Percentiles rank a stretch among this genome's conserved stretches.
Conservation (phyloP, 352 stramenopile genomes). For the Phytophthora sansomeana region DNA sequence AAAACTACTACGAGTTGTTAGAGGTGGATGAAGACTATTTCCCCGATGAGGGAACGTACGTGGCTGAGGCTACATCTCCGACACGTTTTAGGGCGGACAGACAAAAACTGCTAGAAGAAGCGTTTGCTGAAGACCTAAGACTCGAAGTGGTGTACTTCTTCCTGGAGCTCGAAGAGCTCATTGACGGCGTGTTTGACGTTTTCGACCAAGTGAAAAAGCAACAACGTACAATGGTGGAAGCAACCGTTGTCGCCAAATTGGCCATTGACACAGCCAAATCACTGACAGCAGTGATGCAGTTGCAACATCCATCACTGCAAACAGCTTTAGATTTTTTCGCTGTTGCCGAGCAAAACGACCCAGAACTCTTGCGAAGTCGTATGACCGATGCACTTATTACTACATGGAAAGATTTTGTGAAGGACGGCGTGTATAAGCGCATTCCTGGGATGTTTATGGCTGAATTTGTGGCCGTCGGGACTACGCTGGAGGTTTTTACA, state of each 20-base stretch:
- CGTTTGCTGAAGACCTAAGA: constrained; percentile 29
- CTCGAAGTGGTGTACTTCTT: constrained; percentile 30
- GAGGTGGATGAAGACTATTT: constrained; percentile 24
- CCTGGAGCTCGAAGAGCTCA: constrained; percentile 33
- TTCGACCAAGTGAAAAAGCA: constrained; percentile 32
- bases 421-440: too few species aligned
- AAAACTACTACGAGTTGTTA: constrained; percentile 30
- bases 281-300: not conserved
- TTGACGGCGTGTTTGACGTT: constrained; percentile 19
- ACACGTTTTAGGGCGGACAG: too few species aligned
- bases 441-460: too few species aligned
- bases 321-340: too few species aligned
- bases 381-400: not conserved
- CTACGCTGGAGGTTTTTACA: too few species aligned
- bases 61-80: too few species aligned
- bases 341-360: too few species aligned
- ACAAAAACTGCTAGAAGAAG: constrained; percentile 21
- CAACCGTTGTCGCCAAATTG: constrained; percentile 29
- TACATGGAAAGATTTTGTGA: too few species aligned
- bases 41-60: constrained; percentile 10
- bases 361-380: too few species aligned
- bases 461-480: too few species aligned
- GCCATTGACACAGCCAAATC: constrained; percentile 19
- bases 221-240: constrained; percentile 35
- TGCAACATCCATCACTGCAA: not conserved